Percentiles rank a stretch among this genome's conserved stretches.
Conservation (phyloP, 2,329 filamentous ascomycete species). For the Dactylellina leptospora region DNA sequence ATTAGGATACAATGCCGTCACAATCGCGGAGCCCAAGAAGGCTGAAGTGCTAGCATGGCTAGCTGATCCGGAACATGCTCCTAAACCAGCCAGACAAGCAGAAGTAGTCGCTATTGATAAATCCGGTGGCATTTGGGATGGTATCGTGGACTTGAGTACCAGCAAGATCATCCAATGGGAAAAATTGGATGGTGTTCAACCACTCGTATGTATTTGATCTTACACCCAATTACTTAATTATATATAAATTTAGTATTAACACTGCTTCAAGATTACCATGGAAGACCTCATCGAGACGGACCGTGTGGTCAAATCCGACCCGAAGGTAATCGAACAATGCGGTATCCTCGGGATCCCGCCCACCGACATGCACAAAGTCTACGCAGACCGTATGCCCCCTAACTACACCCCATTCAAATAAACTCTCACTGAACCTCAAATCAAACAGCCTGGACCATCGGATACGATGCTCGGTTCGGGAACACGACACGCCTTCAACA, state of each 20-base stretch:
- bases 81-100: conserved; percentile 75
- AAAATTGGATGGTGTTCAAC: conserved; percentile 78
- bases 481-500: conserved; percentile 82
- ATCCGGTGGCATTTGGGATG: conserved; percentile 82
- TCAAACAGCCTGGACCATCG: conserved; percentile 82
- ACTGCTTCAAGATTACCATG: conserved; percentile 76
- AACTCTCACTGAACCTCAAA: background rate
- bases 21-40: conserved; percentile 85
- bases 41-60: conserved; percentile 83
- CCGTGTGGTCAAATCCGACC: conserved; percentile 76
- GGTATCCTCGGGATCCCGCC: conserved; percentile 79
- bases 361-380: conserved; percentile 92
- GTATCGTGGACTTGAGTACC: conserved; percentile 75
- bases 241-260: conserved; percentile 12
- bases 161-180: conserved; percentile 78
- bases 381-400: conserved; percentile 79
- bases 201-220: conserved; percentile 68
- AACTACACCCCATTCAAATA: background rate
- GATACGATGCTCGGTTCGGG: conserved; percentile 89
- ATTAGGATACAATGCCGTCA: conserved; percentile 85
- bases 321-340: conserved; percentile 90
- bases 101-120: conserved; percentile 84
- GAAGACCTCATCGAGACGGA: conserved; percentile 87
- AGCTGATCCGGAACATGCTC: conserved; percentile 68
- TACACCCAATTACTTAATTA: background rate